Percentiles rank a stretch among this genome's conserved stretches.
Conservation (phyloP, 192 early-diverging fungal genomes). For the Entomortierella chlamydospora region DNA sequence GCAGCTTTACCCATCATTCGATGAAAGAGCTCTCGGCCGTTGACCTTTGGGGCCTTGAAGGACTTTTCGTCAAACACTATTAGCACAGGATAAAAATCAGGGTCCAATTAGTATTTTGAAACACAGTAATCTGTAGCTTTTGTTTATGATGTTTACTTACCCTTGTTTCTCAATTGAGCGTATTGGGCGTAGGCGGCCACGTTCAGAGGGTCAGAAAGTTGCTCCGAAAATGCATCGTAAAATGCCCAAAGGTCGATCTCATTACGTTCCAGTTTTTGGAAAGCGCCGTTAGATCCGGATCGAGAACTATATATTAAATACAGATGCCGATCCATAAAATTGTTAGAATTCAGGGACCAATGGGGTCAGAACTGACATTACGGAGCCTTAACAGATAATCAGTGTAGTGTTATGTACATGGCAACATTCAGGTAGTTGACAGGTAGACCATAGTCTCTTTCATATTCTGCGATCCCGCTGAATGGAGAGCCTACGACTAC, state of each 20-base stretch:
- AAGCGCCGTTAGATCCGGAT: conserved; percentile 18
- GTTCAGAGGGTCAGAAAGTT: conserved; percentile 66
- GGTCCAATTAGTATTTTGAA: too few species aligned
- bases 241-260: conserved; percentile 69
- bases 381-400: too few species aligned
- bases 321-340: neutral
- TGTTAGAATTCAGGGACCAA: neutral
- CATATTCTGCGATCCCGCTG: conserved; percentile 78
- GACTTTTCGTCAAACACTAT: conserved; percentile 20
- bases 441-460: conserved; percentile 73
- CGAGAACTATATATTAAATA: conserved; percentile 22
- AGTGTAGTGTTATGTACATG: conserved; percentile 58
- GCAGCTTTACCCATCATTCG: conserved; percentile 72
- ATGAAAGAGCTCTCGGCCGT: conserved; percentile 71
- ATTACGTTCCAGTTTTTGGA: conserved; percentile 67
- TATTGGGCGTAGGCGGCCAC: conserved; percentile 62
- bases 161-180: conserved; percentile 35
- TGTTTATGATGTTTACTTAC: neutral
- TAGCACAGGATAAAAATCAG: too few species aligned
- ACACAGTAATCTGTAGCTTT: too few species aligned
- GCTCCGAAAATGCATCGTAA: conserved; percentile 66
- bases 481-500: conserved; percentile 86
- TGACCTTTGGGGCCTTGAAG: conserved; percentile 48
- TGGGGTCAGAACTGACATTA: too few species aligned
- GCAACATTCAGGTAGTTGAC: conserved; percentile 87